These are phyloP conservation scores for Hyparrhenia diplandra DNA, from an alignment of 176 grass and related monocot genomes.

Conservation along the genomic window DNA sequence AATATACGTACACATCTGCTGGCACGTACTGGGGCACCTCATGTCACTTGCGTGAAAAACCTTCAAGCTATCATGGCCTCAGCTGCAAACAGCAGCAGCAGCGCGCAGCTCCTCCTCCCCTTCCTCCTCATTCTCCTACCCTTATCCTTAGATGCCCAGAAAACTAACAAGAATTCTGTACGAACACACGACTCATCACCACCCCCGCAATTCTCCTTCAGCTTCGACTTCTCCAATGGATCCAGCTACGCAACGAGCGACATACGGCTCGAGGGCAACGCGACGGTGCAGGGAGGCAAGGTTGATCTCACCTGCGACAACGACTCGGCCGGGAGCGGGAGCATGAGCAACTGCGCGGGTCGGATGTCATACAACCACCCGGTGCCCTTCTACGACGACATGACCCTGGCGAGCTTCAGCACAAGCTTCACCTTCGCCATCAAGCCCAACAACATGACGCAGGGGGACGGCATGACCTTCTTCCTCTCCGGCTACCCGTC, in stretches of 20 bases:
- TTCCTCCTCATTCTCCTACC: not conserved
- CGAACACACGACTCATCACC: not conserved
- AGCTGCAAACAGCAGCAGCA: not conserved
- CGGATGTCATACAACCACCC: too few relatives aligned
- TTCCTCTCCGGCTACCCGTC: slow-evolving; percentile 7
- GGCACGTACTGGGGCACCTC: too few relatives aligned
- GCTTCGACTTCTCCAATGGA: not conserved
- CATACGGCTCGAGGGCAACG: not conserved
- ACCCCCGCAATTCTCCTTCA: not conserved
- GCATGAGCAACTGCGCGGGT: not conserved
- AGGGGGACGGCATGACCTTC: not conserved
- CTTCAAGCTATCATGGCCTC: not conserved
- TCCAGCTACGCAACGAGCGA: not conserved
- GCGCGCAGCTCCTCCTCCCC: not conserved
- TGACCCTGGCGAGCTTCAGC: not conserved
- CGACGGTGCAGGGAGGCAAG: not conserved
- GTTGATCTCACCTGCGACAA: not conserved
- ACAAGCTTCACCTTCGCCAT: not conserved
- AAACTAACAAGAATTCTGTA: not conserved
- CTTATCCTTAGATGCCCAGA: not conserved
- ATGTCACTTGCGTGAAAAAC: too few relatives aligned
- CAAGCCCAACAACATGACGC: not conserved
- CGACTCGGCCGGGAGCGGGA: not conserved
- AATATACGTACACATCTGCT: too few relatives aligned
- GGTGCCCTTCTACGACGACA: not conserved